Evolutionary conservation across 2,329 filamentous ascomycete genomes (phyloP).

Genomic region (Botryosphaeria agaves): DNA sequence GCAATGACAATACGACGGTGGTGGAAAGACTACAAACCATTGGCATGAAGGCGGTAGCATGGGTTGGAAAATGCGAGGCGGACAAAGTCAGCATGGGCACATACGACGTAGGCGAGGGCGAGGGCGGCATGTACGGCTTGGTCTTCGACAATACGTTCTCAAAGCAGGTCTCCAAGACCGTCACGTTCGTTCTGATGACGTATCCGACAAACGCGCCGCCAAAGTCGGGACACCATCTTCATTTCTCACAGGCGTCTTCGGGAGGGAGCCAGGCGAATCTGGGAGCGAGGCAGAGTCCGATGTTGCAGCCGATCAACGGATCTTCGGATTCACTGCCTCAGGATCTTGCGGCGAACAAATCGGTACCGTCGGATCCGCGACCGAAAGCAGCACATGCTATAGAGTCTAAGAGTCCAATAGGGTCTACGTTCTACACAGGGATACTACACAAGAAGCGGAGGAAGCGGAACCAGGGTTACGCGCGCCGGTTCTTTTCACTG

Average conservation of each 20-base stretch:
- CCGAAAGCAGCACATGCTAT: constrained; percentile 13
- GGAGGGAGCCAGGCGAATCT: constrained; percentile 23
- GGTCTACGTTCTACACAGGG: constrained; percentile 57
- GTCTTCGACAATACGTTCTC: constrained; percentile 99
- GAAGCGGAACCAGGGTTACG: constrained; percentile 88
- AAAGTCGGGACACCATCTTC: constrained; percentile 54
- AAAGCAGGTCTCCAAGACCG: constrained; percentile 84
- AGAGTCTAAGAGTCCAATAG: constrained; percentile 11
- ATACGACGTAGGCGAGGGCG: constrained; percentile 55
- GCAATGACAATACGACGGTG: constrained; percentile 55
- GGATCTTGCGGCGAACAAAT: constrained; percentile 11
- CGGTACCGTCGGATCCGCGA: constrained; percentile 22
- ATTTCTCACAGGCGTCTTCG: constrained; percentile 36
- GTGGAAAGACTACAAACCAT: constrained; percentile 45
- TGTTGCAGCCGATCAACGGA: constrained; percentile 22
- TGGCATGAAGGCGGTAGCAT: constrained; percentile 47
- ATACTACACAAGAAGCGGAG: constrained; percentile 75
- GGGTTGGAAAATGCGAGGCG: constrained; percentile 90
- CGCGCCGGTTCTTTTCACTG: constrained; percentile 84
- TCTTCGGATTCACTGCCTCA: constrained; percentile 34
- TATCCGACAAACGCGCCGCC: constrained; percentile 73
- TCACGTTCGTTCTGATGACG: constrained; percentile 84
- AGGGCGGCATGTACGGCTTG: constrained; percentile 86
- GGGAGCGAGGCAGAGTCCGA: constrained; percentile 20
- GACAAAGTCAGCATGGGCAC: constrained; percentile 88